Evolutionary conservation across 2,329 filamentous ascomycete genomes (phyloP).

Genomic region (Akanthomyces muscarius): DNA sequence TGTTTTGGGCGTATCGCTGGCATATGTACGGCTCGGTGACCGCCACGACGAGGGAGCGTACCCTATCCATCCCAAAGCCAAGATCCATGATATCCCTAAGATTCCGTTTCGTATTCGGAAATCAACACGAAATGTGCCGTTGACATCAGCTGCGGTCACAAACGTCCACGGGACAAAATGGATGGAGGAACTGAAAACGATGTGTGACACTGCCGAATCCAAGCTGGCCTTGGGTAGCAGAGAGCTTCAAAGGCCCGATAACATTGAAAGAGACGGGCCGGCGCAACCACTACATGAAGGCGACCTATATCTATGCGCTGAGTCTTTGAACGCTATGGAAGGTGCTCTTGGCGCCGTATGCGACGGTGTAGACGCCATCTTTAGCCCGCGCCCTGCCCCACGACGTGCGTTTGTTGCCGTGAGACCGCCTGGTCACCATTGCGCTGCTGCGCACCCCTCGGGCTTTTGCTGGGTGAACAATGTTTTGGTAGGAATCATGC

Average conservation of each 20-base stretch:
- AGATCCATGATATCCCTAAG: slow-evolving; percentile 50
- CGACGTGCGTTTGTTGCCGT: slow-evolving; percentile 86
- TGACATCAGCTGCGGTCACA: slow-evolving; percentile 74
- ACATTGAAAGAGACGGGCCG: slow-evolving; percentile 46
- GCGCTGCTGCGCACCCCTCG: slow-evolving; percentile 81
- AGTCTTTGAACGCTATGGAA: slow-evolving; percentile 83
- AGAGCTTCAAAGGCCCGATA: slow-evolving; percentile 67
- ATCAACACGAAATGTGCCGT: slow-evolving; percentile 65
- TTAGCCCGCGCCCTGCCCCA: slow-evolving; percentile 51
- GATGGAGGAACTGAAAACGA: slow-evolving; percentile 85
- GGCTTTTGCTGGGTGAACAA: slow-evolving; percentile 99
- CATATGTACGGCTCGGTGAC: slow-evolving; percentile 86
- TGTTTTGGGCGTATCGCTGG: slow-evolving; percentile 75
- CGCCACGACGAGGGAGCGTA: slow-evolving; percentile 68
- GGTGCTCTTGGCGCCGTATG: slow-evolving; percentile 89
- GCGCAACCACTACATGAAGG: slow-evolving; percentile 72
- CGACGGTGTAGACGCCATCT: slow-evolving; percentile 85
- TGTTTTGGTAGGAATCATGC: slow-evolving; percentile 92
- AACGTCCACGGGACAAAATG: slow-evolving; percentile 87
- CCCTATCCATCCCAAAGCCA: slow-evolving; percentile 61
- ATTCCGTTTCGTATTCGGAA: slow-evolving; percentile 83
- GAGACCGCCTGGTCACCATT: slow-evolving; percentile 91
- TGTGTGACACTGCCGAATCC: slow-evolving; percentile 77
- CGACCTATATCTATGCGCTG: slow-evolving; percentile 84
- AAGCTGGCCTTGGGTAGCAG: slow-evolving; percentile 74